Evolutionary conservation across 768 basidiomycete genomes (phyloP).

Genomic region (Podaxis mareebaensis): DNA sequence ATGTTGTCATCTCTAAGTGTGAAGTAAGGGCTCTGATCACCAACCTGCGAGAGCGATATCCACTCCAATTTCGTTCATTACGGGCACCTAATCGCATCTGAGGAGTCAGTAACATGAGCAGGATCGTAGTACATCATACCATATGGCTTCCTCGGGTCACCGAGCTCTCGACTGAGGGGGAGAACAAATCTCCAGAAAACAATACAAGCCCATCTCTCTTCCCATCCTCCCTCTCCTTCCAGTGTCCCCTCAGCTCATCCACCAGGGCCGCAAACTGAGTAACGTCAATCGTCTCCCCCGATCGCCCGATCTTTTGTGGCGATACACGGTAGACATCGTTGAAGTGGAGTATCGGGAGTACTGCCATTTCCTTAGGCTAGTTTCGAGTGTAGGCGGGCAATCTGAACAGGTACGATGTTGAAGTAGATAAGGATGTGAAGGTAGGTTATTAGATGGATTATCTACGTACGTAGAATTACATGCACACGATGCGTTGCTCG

Average conservation of each 20-base stretch:
- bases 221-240: constrained; percentile 46
- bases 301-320: constrained; percentile 63
- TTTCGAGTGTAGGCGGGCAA: neutral
- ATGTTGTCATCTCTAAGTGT: neutral
- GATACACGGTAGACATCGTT: constrained; percentile 85
- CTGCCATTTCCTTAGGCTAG: constrained; percentile 11
- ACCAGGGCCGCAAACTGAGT: constrained; percentile 81
- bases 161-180: constrained; percentile 83
- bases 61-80: constrained; percentile 78
- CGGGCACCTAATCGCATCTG: constrained; percentile 61
- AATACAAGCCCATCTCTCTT: constrained; percentile 72
- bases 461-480: neutral
- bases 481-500: neutral
- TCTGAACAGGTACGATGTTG: neutral
- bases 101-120: neutral
- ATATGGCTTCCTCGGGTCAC: constrained; percentile 91
- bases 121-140: constrained; percentile 42
- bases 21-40: constrained; percentile 22
- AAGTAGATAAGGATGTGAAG: neutral
- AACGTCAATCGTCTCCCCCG: constrained; percentile 74
- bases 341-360: constrained; percentile 60
- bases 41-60: constrained; percentile 80
- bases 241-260: constrained; percentile 58
- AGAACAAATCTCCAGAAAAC: constrained; percentile 90
- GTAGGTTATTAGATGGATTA: neutral